Evolutionary conservation across 2,329 filamentous ascomycete genomes (phyloP).

Genomic region (Phaeomoniella chlamydospora): DNA sequence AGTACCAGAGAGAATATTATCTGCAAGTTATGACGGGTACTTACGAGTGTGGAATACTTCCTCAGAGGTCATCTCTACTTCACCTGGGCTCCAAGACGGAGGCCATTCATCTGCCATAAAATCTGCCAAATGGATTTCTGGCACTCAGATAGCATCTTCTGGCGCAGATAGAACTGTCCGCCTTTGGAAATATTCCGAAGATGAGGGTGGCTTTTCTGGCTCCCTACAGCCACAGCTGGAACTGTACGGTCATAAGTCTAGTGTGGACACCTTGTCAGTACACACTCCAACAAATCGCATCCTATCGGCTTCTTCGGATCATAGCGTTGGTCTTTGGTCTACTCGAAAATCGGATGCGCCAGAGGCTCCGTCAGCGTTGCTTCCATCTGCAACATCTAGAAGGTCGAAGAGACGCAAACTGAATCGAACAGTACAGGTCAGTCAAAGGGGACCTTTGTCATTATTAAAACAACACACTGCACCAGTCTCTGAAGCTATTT

Average conservation of each 20-base stretch:
- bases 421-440: conserved; percentile 39
- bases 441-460: conserved; percentile 65
- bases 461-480: conserved; percentile 59
- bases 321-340: conserved; percentile 78
- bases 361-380: conserved; percentile 51
- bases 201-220: conserved; percentile 43
- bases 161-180: conserved; percentile 75
- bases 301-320: conserved; percentile 73
- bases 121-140: conserved; percentile 67
- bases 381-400: conserved; percentile 50
- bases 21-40: conserved; percentile 83
- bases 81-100: conserved; percentile 48
- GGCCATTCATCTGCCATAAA: conserved; percentile 69
- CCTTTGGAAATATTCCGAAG: conserved; percentile 76
- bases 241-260: conserved; percentile 66
- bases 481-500: conserved; percentile 64
- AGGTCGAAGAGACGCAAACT: conserved; percentile 65
- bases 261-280: conserved; percentile 60
- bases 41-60: conserved; percentile 82
- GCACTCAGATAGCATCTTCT: conserved; percentile 65
- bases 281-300: conserved; percentile 62
- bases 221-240: conserved; percentile 61
- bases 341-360: conserved; percentile 64
- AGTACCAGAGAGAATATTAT: conserved; percentile 63
- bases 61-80: conserved; percentile 70